Percentiles rank a stretch among this genome's conserved stretches.
Evolutionary conservation across 371 early-diverging fungal genomes (phyloP).

Genomic region (Conidiobolus incongruus): DNA sequence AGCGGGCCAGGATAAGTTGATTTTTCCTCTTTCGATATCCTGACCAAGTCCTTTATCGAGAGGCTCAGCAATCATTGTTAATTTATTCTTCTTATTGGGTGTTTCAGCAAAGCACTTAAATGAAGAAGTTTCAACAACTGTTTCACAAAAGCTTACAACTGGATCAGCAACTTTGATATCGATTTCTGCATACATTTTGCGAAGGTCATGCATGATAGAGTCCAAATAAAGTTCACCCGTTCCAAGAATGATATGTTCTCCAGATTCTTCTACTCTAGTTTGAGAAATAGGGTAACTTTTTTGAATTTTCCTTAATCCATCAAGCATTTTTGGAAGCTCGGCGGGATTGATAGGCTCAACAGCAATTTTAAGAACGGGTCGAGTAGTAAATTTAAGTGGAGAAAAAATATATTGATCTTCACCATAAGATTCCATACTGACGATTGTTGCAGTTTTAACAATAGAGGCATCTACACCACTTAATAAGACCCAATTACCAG

Average conservation of each 20-base stretch:
- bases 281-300: slow-evolving; percentile 81
- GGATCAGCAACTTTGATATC: slow-evolving; percentile 94
- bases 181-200: slow-evolving; percentile 81
- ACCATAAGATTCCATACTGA: slow-evolving; percentile 19
- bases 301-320: slow-evolving; percentile 82
- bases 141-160: slow-evolving; percentile 87
- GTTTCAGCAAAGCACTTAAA: slow-evolving; percentile 91
- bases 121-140: slow-evolving; percentile 81
- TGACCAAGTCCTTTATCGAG: slow-evolving; percentile 73
- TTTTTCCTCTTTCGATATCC: slow-evolving; percentile 63
- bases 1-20: slow-evolving; percentile 48
- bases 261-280: slow-evolving; percentile 90
- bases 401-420: slow-evolving; percentile 66
- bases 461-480: slow-evolving; percentile 81
- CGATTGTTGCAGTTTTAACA: slow-evolving; percentile 83
- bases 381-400: slow-evolving; percentile 61
- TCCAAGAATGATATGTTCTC: slow-evolving; percentile 84
- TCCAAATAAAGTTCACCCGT: slow-evolving; percentile 93
- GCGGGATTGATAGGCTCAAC: slow-evolving; percentile 92
- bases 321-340: slow-evolving; percentile 93
- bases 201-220: slow-evolving; percentile 86
- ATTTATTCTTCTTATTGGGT: slow-evolving; percentile 93
- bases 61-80: slow-evolving; percentile 90
- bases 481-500: slow-evolving; percentile 82
- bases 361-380: slow-evolving; percentile 78